Base-by-base conservation (phyloP, 1,284 basidiomycete genomes). In the Coniferiporia sulphurascens region DNA sequence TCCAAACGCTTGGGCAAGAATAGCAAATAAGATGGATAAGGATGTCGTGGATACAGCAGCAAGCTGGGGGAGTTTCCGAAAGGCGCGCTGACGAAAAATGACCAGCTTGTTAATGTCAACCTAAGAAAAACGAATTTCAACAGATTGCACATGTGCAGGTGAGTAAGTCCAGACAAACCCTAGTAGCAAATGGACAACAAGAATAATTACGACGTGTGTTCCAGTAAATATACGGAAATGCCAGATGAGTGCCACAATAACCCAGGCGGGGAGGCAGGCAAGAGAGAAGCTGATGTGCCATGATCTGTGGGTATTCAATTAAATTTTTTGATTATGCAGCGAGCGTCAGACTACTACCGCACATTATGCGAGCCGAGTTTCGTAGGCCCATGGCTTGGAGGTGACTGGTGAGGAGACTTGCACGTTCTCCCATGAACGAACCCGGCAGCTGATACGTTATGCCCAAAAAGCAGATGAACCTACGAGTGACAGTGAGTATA, bases 401-500 rank as follows among this genome's bases (percentile, higher is more conserved):
- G 65, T 89, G 85, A 7, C 81, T 74, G 0, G 87, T 87, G 43
- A 89, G 68, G 7, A 79, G 69, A 55, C 73, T 78, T 0, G 86
- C 83, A 46, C 87, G 76, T 66, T 90, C 88, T 0, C 74, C 76
- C 17, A 83, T 76, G 59, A 87, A 80, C 9, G 83, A 77, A 3
- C 87, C 88, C 5, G 87, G 84, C 1, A 89, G 78, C 59, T 90
- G 87, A 67, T 90, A 90, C 0, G 82, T 76, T 45, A 90, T 84
- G 9, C 86, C 86, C 22, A 89, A 71, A 68, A 79, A 89, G 61
- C 79, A 80, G 27, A 89, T 72, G 64, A 89, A 88, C 35, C 83
- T 85, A 53, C 13, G 3, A 61, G 62, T 17, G 13, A 51, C 34
- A 10, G 53, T 21, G 35, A 22, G 35, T 21, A 53, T 22, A 13